Evolutionary conservation across 495 filamentous ascomycete species (phyloP), one percentile per base, ranked within the genome.

Genomic region (Cenococcum geophilum): DNA sequence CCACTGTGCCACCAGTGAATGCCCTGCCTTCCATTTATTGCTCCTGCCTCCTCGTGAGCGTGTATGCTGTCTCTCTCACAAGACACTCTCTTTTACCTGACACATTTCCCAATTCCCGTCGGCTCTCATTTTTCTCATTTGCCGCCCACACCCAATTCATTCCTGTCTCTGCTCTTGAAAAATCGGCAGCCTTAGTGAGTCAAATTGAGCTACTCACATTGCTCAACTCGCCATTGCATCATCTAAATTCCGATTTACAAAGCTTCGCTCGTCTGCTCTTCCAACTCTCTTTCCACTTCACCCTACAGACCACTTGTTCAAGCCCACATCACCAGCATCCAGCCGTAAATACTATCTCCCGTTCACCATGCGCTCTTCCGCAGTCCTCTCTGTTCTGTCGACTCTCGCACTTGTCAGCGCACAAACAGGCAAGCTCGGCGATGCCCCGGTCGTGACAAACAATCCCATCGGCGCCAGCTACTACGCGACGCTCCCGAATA

Each of bases 381-480:
- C 73, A 49, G 32, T 79, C 59, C n/a, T 76, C 56, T 60, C 73
- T 42, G 67, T 76, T 60, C 61, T 82, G 34, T 67, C 76, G 43
- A 74, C 73, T 49, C 69, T 78, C 35, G 62, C 73, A 16, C 67
- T 79, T 27, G 77, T 71, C 56, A 59, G 62, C 23, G 76, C 80
- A 14, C 78, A 81, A 58, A 60, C 69, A 64, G 66, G 77, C 34
- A 57, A 70, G 27, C 67, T 78, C 25, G 76, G 72, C 55, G 57
- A 63, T 21, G 76, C 80, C 21, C 79, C 80, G 51, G 60, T 66
- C 64, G 77, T 83, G 3, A 75, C 66, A n/a, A 78, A 81, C 75
- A 91, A 91, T 72, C 82, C 85, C n/a, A 54, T 64, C 9, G 82
- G 83, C 20, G 75, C 78, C 16, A 68, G 75, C 18, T 89, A 86